Percentiles rank a stretch among this genome's conserved stretches.
These are phyloP conservation scores for Coniella lustricola DNA, from an alignment of 2,329 filamentous ascomycete species.

Conservation along the genomic window DNA sequence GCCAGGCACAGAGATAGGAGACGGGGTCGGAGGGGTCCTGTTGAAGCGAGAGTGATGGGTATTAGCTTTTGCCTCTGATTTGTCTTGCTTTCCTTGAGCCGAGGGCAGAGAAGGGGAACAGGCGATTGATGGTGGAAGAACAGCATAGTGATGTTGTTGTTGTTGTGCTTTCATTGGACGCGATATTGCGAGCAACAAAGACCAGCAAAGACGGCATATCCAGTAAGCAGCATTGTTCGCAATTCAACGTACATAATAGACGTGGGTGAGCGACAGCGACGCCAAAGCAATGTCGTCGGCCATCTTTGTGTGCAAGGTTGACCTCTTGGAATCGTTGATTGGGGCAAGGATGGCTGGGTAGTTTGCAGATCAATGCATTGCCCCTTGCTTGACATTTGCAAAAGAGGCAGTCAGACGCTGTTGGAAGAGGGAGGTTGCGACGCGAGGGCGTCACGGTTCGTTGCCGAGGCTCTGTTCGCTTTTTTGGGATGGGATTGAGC, in stretches of 20 bases:
- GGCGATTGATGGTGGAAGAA: no score
- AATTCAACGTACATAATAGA: conserved; percentile 72
- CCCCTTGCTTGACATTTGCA: neutral
- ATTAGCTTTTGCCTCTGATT: neutral
- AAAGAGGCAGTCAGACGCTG: no score
- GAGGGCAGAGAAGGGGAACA: no score
- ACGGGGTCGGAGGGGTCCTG: conserved; percentile 80
- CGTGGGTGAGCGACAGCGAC: conserved; percentile 89
- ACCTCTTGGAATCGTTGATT: neutral
- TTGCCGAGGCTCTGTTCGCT: no score
- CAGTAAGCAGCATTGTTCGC: neutral
- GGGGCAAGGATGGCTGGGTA: no score
- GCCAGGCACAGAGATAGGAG: conserved; percentile 85
- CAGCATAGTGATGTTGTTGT: no score
- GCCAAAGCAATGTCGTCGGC: conserved; percentile 56
- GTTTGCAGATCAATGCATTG: neutral
- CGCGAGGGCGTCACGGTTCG: no score
- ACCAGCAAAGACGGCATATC: no score
- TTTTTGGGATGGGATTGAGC: no score
- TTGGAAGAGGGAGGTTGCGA: no score
- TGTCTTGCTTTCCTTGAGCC: neutral
- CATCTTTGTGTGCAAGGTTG: conserved; percentile 22
- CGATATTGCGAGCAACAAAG: no score
- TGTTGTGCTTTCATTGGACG: no score
- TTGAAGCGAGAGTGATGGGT: neutral